A percentile compares a stretch with the other conserved stretches of the same genome.
These are phyloP conservation scores for Thelephora terrestris DNA, from an alignment of 1,284 basidiomycete genomes.

Conservation along the genomic window DNA sequence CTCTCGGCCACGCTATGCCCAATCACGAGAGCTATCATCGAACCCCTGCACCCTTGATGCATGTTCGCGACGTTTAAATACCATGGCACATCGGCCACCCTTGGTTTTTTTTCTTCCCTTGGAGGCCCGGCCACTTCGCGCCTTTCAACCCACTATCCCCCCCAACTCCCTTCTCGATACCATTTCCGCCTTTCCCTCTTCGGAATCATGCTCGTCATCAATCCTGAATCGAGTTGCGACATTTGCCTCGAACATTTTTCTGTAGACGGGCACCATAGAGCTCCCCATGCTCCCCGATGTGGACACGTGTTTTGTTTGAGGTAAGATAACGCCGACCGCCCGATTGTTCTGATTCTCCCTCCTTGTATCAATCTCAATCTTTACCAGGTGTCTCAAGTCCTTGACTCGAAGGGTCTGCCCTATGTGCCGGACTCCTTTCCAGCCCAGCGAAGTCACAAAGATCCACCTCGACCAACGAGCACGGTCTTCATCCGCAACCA, in stretches of 20 bases:
- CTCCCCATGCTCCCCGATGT: slow-evolving; percentile 33
- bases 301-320: slow-evolving; percentile 34
- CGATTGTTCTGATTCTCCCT: neutral
- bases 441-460: slow-evolving; percentile 13
- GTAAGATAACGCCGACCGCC: slow-evolving; percentile 6
- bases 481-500: slow-evolving; percentile 10
- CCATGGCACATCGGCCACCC: too few species aligned
- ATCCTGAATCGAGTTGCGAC: slow-evolving; percentile 35
- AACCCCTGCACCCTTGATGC: too few species aligned
- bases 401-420: slow-evolving; percentile 18
- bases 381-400: slow-evolving; percentile 17
- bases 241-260: slow-evolving; percentile 35
- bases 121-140: too few species aligned
- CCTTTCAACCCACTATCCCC: neutral
- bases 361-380: neutral
- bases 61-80: too few species aligned
- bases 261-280: slow-evolving; percentile 18
- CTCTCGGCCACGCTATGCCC: too few species aligned
- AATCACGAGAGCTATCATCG: too few species aligned
- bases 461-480: slow-evolving; percentile 19
- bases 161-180: neutral
- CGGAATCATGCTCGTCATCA: slow-evolving; percentile 33
- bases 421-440: slow-evolving; percentile 18
- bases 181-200: neutral
- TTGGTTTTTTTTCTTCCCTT: too few species aligned